Base-by-base conservation (phyloP, 441 rosid genomes). In the Populus trichocarpa region DNA sequence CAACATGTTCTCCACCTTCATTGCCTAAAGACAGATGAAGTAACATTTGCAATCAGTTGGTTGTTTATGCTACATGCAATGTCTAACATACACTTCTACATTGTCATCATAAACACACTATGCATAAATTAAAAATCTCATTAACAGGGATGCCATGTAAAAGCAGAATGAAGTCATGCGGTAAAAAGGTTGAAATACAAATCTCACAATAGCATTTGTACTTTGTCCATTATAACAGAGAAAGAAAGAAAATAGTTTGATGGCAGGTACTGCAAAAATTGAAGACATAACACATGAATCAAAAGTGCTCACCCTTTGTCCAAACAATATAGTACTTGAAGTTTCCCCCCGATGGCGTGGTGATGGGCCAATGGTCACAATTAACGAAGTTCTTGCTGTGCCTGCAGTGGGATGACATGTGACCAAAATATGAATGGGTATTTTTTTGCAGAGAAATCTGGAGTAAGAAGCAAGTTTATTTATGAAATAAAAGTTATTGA, bases 311-410 rank as follows among this genome's bases (percentile, higher is more conserved):
- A 94, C 99, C 93, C 99, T 89, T 84, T 96, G 99, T 78, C 99
- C 99, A 89, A 96, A 96, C 87, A 91, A 82, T 85, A 96, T 94
- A n/a, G 99, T 96, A 79, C 98, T 96, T 71, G 94, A 85, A 81
- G 99, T 96, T 90, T 96, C 99, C 84, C 99, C 99, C 83, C 98
- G 90, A 79, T 96, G 98, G 71, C 98, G 98, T 20, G 99, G 98
- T 69, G 99, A 96, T 75, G 99, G 98, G 53, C 98, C 99, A 70
- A 96, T 91, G 72, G 99, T 94, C 75, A 96, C 97, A 84, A 96
- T 85, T 78, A 96, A 83, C 36, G 99, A 96, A 53, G 98, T 96
- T 85, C 99, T 93, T 69, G 99, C 98, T 16, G 98, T 89, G 84
- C 99, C 99, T 96, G 90, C 70, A 71, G 82, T 69, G 77, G 30